A percentile compares a stretch with the other conserved stretches of the same genome.
These are phyloP conservation scores for Arabidopsis suecica DNA, from an alignment of 345 rosid genomes.

Conservation along the genomic window DNA sequence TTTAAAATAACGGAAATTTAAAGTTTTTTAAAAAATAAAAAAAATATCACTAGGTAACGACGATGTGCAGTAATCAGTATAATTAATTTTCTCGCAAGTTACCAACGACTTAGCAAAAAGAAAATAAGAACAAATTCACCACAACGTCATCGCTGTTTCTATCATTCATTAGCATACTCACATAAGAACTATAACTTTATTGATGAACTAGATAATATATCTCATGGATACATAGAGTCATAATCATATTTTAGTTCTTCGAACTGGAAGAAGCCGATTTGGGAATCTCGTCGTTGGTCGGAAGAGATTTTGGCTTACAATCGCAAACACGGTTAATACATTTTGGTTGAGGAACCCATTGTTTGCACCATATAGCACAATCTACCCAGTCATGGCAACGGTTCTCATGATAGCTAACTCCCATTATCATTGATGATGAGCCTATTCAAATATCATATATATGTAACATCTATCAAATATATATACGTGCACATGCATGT, in stretches of 20 bases:
- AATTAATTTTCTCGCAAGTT: too few relatives aligned
- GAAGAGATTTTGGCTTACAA: slow-evolving; percentile 22
- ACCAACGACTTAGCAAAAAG: too few relatives aligned
- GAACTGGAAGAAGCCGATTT: background rate
- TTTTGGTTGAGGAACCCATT: slow-evolving; percentile 27
- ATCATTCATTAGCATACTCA: too few relatives aligned
- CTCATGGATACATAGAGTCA: background rate
- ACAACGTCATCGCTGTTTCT: background rate
- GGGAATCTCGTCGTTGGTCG: background rate
- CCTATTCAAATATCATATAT: slow-evolving; percentile 3
- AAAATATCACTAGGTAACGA: too few relatives aligned
- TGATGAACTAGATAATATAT: background rate
- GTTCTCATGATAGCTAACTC: slow-evolving; percentile 13
- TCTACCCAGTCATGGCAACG: slow-evolving; percentile 24
- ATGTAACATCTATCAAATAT: background rate
- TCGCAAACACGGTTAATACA: slow-evolving; percentile 40
- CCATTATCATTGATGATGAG: slow-evolving; percentile 24
- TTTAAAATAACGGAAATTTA: too few relatives aligned
- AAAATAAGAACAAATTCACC: background rate
- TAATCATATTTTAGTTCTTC: background rate
- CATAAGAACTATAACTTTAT: background rate
- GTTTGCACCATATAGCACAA: slow-evolving; percentile 35
- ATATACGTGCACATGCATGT: background rate
- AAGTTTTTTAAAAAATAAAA: too few relatives aligned
- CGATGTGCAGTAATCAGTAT: too few relatives aligned